Base-by-base conservation (phyloP, 163 green algal species). In the Scenedesmus sp. region DNA sequence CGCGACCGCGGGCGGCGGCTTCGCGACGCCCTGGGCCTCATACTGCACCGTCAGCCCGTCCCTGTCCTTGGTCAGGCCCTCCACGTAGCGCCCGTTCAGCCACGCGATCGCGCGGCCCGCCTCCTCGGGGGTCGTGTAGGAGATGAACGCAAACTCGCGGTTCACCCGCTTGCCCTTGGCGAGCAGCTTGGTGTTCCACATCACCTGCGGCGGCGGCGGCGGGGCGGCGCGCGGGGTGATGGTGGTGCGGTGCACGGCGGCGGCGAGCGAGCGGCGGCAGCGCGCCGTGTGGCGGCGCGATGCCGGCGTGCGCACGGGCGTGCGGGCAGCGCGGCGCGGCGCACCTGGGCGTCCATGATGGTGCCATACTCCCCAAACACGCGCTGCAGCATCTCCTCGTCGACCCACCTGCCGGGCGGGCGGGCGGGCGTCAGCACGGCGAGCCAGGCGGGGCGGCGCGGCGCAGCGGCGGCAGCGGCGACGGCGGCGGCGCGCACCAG, bases 91-190 rank as follows among this genome's bases (percentile, higher is more conserved):
- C 0, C 75, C 75, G 31, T 83, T 57, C 54, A 72, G 60, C 28
- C 50, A 54, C 22, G 36, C 63, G 17, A 83, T 77, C 7, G 75
- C 75, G 47, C 15, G 39, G 42, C 48, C 75, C 20, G 75, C 75
- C 36, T 83, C 75, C 9, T 83, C 64, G 15, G 64, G 75, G 9
- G 28, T 63, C 1, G 39, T 31, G 53, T 71, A 83, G 56, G 44
- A 70, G 53, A 83, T 75, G 75, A 83, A 83, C 22, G 63, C 75
- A 71, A 83, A 83, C 64, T 83, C 75, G 9, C 75, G 54, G 75
- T 83, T 83, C 3, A 83, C 56, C 5, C 45, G 54, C 54, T 77
- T 83, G 64, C 75, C 75, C 29, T 77, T 76, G 22, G 63, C 75
- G 53, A 75, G 56, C 54, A 77, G 42, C 54, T 77, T 76, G 44